These are phyloP conservation scores for Suillus sp. DNA, from an alignment of 768 basidiomycete species.

Conservation along the genomic window DNA sequence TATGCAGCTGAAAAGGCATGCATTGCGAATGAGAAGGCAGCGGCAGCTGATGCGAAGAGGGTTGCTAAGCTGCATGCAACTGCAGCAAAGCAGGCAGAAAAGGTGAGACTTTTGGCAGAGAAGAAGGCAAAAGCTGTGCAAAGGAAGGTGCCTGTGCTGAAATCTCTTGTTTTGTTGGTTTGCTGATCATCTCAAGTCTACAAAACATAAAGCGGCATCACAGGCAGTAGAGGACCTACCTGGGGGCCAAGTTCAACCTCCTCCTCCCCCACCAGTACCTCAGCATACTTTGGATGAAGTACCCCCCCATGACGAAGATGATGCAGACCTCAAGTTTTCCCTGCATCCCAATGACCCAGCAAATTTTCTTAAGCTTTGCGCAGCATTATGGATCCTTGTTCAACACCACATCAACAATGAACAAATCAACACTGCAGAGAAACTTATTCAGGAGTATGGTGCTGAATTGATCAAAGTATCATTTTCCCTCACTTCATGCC, in stretches of 20 bases:
- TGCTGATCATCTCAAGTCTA: conserved; percentile 8
- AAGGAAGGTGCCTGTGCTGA: not conserved
- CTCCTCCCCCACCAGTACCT: not conserved
- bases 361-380: conserved; percentile 26
- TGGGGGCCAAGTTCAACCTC: conserved; percentile 1
- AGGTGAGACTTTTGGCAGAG: not conserved
- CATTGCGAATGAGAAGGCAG: conserved; percentile 7
- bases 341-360: conserved; percentile 21
- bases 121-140: not conserved
- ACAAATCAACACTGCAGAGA: conserved; percentile 17
- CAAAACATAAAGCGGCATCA: not conserved
- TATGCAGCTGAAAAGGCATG: conserved; percentile 7
- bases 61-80: conserved; percentile 1
- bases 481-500: no score
- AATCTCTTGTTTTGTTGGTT: conserved; percentile 11
- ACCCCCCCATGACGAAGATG: not conserved
- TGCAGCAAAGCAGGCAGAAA: conserved; percentile 4
- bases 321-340: conserved; percentile 6
- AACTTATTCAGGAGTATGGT: conserved; percentile 26
- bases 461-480: conserved; percentile 23
- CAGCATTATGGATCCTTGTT: conserved; percentile 20
- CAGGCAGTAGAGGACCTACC: conserved; percentile 1
- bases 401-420: conserved; percentile 9
- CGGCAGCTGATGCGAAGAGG: not conserved
- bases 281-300: no score